Conservation (phyloP, 139 green algal genomes). For the Dunaliella primolecta region DNA sequence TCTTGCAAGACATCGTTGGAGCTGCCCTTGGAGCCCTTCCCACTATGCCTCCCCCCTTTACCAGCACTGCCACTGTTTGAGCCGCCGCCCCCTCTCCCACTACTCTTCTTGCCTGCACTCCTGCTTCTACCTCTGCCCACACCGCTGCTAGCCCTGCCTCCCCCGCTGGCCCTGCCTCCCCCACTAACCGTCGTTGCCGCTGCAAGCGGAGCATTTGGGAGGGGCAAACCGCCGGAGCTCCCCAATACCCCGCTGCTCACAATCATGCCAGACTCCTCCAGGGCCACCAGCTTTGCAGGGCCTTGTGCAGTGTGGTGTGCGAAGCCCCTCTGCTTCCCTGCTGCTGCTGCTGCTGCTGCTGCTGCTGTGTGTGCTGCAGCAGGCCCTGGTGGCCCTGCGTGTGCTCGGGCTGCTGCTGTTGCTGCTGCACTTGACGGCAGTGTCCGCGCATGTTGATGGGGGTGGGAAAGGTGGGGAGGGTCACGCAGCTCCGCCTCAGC, state of each 20-base stretch:
- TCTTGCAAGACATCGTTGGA: background rate
- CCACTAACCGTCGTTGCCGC: background rate
- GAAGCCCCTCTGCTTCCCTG: background rate
- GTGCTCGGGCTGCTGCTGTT: too few relatives aligned
- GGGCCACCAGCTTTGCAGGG: too few relatives aligned
- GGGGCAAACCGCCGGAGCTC: background rate
- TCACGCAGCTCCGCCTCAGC: too few relatives aligned
- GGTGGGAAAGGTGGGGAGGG: too few relatives aligned
- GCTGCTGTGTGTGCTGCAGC: background rate
- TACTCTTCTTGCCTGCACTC: too few relatives aligned
- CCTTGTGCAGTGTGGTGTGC: too few relatives aligned
- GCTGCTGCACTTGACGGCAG: too few relatives aligned
- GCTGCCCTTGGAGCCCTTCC: background rate
- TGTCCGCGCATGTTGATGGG: too few relatives aligned
- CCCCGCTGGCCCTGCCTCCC: background rate
- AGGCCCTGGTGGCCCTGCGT: background rate
- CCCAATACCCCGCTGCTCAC: background rate
- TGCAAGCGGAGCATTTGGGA: background rate
- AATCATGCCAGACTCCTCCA: background rate
- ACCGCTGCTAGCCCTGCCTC: background rate
- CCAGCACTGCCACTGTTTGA: background rate
- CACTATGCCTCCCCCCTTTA: background rate
- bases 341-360: background rate
- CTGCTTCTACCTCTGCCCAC: background rate
- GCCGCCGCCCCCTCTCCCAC: too few relatives aligned